These are phyloP conservation scores for Candida boidinii DNA, from an alignment of 805 yeast genomes.

Conservation along the genomic window DNA sequence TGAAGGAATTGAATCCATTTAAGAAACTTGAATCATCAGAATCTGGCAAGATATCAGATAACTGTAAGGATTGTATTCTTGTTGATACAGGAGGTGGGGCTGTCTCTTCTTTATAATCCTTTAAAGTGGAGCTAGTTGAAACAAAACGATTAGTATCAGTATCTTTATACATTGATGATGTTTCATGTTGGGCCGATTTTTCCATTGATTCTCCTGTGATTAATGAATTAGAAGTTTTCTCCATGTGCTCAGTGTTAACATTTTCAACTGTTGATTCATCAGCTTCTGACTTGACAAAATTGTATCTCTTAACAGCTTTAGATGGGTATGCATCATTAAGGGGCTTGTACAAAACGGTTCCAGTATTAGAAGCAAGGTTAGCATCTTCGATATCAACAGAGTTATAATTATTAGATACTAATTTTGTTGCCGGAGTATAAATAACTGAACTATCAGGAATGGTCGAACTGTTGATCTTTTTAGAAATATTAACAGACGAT, in stretches of 20 bases:
- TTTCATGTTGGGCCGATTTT: no score
- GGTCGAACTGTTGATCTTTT: no score
- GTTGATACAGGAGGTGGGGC: not conserved
- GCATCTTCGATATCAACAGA: not conserved
- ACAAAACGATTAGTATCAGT: not conserved
- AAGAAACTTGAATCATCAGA: slow-evolving; percentile 33
- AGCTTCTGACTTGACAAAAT: no score
- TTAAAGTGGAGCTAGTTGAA: not conserved
- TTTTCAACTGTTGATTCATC: no score
- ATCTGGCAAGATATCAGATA: slow-evolving; percentile 26
- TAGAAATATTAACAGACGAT: no score
- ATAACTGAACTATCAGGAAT: slow-evolving; percentile 1
- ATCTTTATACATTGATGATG: no score
- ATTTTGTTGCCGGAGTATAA: slow-evolving; percentile 1
- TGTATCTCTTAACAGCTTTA: no score
- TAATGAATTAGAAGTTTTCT: no score
- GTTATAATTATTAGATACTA: slow-evolving; percentile 1
- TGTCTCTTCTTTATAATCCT: not conserved
- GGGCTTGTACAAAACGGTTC: not conserved
- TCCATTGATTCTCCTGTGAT: no score
- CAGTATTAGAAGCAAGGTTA: not conserved
- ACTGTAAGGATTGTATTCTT: slow-evolving; percentile 10
- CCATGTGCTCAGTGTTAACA: no score
- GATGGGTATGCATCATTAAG: no score
- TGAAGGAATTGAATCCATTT: slow-evolving; percentile 32